Conservation (phyloP, 2,329 filamentous ascomycete species). For the Aspergillus caelatus region DNA sequence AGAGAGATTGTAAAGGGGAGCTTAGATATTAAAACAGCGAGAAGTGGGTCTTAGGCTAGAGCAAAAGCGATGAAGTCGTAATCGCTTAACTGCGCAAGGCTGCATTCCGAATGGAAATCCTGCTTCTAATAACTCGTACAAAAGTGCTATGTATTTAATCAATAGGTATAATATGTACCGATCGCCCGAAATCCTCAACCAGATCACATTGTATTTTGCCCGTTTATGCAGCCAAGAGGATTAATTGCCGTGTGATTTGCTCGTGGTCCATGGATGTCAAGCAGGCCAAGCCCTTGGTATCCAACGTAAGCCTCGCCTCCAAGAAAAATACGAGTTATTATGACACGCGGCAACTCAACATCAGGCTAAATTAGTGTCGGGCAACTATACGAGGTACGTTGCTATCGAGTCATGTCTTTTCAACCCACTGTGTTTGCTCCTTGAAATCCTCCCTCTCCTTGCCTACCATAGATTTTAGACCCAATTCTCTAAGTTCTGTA, state of each 20-base stretch:
- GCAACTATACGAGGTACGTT: not conserved
- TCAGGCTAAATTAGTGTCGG: not conserved
- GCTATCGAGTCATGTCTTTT: not conserved
- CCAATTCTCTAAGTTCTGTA: not conserved
- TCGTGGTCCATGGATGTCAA: not conserved
- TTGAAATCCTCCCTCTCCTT: not conserved
- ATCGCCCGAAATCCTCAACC: no score
- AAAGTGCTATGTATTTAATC: no score
- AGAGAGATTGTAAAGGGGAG: rapidly evolving
- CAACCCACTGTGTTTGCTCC: not conserved
- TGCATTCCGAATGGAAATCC: not conserved
- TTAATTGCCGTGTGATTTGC: not conserved
- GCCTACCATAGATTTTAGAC: not conserved
- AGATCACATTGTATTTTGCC: no score
- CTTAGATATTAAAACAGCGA: not conserved
- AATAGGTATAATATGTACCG: no score
- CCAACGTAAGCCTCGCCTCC: not conserved
- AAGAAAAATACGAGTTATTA: not conserved
- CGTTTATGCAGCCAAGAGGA: not conserved
- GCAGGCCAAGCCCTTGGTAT: not conserved
- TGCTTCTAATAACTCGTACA: not conserved
- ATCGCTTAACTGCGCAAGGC: not conserved
- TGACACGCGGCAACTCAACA: not conserved
- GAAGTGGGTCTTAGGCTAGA: not conserved
- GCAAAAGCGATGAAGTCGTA: not conserved